Evolutionary conservation across 768 basidiomycete species (phyloP).

Genomic region (Pseudohyphozyma bogoriensis): DNA sequence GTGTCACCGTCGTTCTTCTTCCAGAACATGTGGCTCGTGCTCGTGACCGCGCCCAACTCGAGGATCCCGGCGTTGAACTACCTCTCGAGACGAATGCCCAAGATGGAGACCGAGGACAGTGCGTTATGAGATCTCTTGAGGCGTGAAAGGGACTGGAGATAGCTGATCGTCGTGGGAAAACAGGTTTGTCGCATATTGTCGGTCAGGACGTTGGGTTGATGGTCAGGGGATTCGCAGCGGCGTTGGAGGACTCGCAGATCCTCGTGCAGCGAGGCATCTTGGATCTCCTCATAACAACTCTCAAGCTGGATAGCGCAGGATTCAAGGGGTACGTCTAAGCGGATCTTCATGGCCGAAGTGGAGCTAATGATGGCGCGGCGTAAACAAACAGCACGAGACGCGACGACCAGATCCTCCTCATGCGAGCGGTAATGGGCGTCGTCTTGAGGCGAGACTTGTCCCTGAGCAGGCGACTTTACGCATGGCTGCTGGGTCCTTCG

Average conservation of each 20-base stretch:
- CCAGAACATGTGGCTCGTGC: slow-evolving; percentile 87
- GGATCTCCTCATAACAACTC: slow-evolving; percentile 68
- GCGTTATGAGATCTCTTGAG: not conserved
- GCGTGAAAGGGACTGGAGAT: not conserved
- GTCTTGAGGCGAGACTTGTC: slow-evolving; percentile 87
- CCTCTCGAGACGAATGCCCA: slow-evolving; percentile 68
- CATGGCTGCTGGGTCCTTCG: slow-evolving; percentile 79
- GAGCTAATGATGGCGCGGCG: not conserved
- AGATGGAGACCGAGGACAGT: slow-evolving; percentile 59
- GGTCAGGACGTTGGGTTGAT: slow-evolving; percentile 84
- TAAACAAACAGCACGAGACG: slow-evolving; percentile 41
- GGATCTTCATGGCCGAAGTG: not conserved
- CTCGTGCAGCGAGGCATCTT: slow-evolving; percentile 77
- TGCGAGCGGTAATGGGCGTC: slow-evolving; percentile 75
- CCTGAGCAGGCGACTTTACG: slow-evolving; percentile 80
- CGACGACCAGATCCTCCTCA: slow-evolving; percentile 69
- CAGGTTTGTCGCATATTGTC: slow-evolving; percentile 60
- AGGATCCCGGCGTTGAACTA: slow-evolving; percentile 81
- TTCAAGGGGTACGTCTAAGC: slow-evolving; percentile 44
- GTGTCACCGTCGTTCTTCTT: slow-evolving; percentile 84
- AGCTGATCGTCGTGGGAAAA: not conserved
- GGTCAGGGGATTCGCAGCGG: slow-evolving; percentile 82
- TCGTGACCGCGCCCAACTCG: slow-evolving; percentile 77
- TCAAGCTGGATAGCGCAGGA: slow-evolving; percentile 61
- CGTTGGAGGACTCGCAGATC: slow-evolving; percentile 85